Evolutionary conservation across 2,329 filamentous ascomycete species (phyloP).

Genomic region (Simplicillium sp.): DNA sequence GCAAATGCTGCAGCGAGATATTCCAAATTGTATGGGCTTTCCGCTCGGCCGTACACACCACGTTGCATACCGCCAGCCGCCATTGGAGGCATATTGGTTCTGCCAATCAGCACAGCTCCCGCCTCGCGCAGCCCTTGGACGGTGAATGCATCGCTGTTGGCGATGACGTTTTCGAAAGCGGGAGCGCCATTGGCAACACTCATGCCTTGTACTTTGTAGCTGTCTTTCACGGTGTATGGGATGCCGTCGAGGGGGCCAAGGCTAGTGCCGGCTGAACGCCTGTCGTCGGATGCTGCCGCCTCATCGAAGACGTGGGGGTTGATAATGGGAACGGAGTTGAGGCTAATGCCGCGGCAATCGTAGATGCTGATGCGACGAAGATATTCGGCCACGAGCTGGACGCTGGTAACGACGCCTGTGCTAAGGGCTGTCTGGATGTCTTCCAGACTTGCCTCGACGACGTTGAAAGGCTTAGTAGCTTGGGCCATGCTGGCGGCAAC

Average conservation of each 20-base stretch:
- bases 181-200: slow-evolving; percentile 44
- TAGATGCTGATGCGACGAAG: slow-evolving; percentile 15
- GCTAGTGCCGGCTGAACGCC: slow-evolving; percentile 9
- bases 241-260: slow-evolving; percentile 38
- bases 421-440: slow-evolving; percentile 13
- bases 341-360: slow-evolving; percentile 13
- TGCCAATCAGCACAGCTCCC: slow-evolving; percentile 35
- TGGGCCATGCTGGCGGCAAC: too few species aligned
- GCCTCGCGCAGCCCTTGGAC: slow-evolving; percentile 35
- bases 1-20: slow-evolving; percentile 44
- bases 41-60: slow-evolving; percentile 42
- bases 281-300: slow-evolving; percentile 17
- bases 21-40: slow-evolving; percentile 41
- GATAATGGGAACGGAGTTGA: slow-evolving; percentile 18
- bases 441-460: slow-evolving; percentile 16
- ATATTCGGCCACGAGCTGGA: slow-evolving; percentile 17
- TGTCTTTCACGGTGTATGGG: slow-evolving; percentile 48
- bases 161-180: slow-evolving; percentile 38
- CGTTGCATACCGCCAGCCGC: slow-evolving; percentile 47
- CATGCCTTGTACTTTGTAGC: slow-evolving; percentile 43
- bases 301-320: slow-evolving; percentile 16
- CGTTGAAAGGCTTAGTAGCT: slow-evolving; percentile 2
- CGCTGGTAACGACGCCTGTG: slow-evolving; percentile 10
- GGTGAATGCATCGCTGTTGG: slow-evolving; percentile 42
- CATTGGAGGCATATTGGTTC: slow-evolving; percentile 28